Percentiles rank a stretch among this genome's conserved stretches.
These are phyloP conservation scores for Nitzschia sp. DNA, from an alignment of 108 stramenopile species.

Conservation along the genomic window DNA sequence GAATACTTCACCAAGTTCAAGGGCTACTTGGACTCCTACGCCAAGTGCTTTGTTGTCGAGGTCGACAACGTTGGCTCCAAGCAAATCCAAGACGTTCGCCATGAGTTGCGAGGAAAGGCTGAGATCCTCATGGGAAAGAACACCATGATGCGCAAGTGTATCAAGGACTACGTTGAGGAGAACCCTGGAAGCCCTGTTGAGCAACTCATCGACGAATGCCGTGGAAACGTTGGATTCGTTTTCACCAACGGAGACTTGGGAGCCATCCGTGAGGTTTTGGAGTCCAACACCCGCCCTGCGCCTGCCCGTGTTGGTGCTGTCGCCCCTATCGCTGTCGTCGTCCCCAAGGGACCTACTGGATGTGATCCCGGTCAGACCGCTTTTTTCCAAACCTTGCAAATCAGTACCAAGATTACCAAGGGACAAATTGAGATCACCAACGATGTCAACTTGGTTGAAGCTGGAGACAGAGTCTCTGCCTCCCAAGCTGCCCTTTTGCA, in stretches of 20 bases:
- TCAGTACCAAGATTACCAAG: constrained; percentile 97
- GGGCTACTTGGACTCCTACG: constrained; percentile 66
- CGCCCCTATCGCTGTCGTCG: constrained; percentile 91
- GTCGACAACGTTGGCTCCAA: constrained; percentile 99
- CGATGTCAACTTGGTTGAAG: constrained; percentile 87
- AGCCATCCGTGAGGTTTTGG: constrained; percentile 79
- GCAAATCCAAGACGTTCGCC: constrained; percentile 94
- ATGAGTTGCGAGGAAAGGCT: constrained; percentile 89
- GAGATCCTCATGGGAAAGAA: constrained; percentile 98
- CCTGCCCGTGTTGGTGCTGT: constrained; percentile 95
- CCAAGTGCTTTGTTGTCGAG: constrained; percentile 90
- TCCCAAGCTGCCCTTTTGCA: constrained; percentile 93
- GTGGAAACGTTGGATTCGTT: constrained; percentile 98
- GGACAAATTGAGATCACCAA: constrained; percentile 98
- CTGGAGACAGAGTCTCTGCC: constrained; percentile 92
- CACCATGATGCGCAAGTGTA: constrained; percentile 98
- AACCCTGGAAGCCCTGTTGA: constrained; percentile 90
- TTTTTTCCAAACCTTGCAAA: constrained; percentile 99
- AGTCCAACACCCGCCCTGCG: constrained; percentile 92
- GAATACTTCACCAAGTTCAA: constrained; percentile 85
- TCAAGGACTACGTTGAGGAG: constrained; percentile 86
- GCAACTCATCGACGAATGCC: constrained; percentile 69
- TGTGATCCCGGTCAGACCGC: constrained; percentile 99
- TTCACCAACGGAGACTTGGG: constrained; percentile 98
- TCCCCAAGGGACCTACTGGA: constrained; percentile 97